Base-by-base conservation (phyloP, 176 grass and related monocot species). In the Oryza glumipatula region DNA sequence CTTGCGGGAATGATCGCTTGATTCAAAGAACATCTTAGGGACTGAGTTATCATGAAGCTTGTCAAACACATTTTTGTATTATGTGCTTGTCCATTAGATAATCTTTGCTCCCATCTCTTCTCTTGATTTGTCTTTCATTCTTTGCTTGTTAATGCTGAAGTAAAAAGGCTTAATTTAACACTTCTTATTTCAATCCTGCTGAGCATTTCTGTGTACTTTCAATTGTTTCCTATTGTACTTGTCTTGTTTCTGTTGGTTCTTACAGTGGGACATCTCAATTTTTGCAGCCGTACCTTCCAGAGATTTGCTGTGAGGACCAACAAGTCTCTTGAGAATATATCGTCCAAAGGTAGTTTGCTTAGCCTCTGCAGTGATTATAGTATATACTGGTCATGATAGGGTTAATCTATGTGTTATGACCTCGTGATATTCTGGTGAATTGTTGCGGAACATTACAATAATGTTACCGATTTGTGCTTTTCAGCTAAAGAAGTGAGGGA, bases 301-400 rank as follows among this genome's bases (percentile, higher is more conserved):
- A 92, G 93, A 60, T 92, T 94, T 86, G 93, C 93, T 52, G 93
- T 94, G 76, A 90, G 85, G 83, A 94, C 93, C 12, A 90, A 91
- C 70, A 92, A 28, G 64, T 81, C 82, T 68, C 81, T 92, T 6
- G 87, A 94, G 79, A 75, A 51, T 10, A 43, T 92, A 6, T 90
- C 90, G 2, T 68, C 89, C 6, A 94, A 94, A 92, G 92, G 92
- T 94, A 74, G 0, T 41, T 0, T 51, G 54, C 13, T 12, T 9
- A 73, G 1, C 70, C 58, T 5, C 15, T 72, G 45, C 19, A 26
- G n/a, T 19, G 26, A 12, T 76, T 39, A 26, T 39, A 26, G 14
- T 15, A 54, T 54, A 28, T 77, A 4, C 22, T 15, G 13, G 10
- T 76, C 33, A 83, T 36, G 23, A 9, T 51, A 46, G 28, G 77